Conservation (phyloP, 1,284 basidiomycete genomes). For the Violaceomyces palustris region DNA sequence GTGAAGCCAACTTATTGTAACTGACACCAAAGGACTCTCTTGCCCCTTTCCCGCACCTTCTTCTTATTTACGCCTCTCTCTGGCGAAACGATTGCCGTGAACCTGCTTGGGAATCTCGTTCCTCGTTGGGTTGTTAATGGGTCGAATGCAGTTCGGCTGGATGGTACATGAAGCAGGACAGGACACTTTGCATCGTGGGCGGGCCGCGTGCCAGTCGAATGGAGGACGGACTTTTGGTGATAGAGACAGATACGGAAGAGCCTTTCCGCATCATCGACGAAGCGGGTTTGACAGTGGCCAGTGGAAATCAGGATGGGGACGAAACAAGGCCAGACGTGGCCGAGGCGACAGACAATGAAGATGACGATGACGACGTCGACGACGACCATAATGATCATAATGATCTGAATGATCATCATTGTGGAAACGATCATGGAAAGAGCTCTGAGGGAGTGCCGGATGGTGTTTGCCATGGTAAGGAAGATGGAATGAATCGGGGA, state of each 20-base stretch:
- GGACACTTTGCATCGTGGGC: constrained; percentile 34
- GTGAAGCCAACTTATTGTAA: not conserved
- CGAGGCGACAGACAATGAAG: not conserved
- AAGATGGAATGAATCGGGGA: no score
- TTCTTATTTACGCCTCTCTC: not conserved
- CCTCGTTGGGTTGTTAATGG: no score
- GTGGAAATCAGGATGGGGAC: constrained; percentile 23
- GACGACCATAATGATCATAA: no score
- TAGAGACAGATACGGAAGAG: constrained; percentile 31
- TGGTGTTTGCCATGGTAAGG: no score
- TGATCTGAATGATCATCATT: no score
- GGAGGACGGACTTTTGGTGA: constrained; percentile 35
- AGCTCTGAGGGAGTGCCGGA: no score
- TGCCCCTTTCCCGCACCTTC: not conserved
- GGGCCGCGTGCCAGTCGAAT: constrained; percentile 32
- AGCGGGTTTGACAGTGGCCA: constrained; percentile 29
- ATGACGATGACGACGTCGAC: no score
- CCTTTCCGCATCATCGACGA: constrained; percentile 32
- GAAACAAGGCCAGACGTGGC: constrained; percentile 10
- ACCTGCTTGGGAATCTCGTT: no score
- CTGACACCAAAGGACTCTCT: not conserved
- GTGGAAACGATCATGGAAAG: no score
- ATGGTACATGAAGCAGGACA: constrained; percentile 41
- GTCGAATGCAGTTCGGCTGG: constrained; percentile 41
- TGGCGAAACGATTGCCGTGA: not conserved